A percentile compares a stretch with the other conserved stretches of the same genome.
phyloP scores from a whole-genome alignment of 208 protist species.

The Wallacemonas collosoma region DNA sequence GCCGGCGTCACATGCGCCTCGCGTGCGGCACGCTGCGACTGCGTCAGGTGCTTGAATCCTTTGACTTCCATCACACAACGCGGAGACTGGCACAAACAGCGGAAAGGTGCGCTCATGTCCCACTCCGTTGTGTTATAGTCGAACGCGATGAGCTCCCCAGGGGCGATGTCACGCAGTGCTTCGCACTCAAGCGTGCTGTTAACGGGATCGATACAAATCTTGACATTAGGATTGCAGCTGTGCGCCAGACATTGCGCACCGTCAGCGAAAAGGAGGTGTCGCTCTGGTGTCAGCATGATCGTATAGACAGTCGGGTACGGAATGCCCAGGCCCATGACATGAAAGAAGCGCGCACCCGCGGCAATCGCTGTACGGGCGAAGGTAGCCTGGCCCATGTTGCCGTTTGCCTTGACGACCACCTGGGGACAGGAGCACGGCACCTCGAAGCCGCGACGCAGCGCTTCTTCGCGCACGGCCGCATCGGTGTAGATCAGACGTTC shows the following conservation, averaged over 20 bases:
- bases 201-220: constrained; percentile 58
- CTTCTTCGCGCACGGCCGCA: constrained; percentile 46
- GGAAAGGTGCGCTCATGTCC: constrained; percentile 74
- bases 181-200: constrained; percentile 76
- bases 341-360: constrained; percentile 58
- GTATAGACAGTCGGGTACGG: constrained; percentile 74
- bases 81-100: constrained; percentile 61
- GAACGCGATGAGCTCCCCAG: constrained; percentile 66
- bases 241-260: constrained; percentile 81
- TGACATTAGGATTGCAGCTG: constrained; percentile 83
- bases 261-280: constrained; percentile 74
- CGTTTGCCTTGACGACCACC: constrained; percentile 54
- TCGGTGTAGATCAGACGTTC: constrained; percentile 50
- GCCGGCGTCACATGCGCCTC: constrained; percentile 51
- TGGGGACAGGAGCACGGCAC: constrained; percentile 43
- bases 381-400: constrained; percentile 60
- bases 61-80: constrained; percentile 69
- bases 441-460: constrained; percentile 49
- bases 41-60: constrained; percentile 81
- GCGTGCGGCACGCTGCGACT: constrained; percentile 40
- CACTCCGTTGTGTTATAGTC: constrained; percentile 90
- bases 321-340: constrained; percentile 59
- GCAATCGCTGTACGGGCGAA: constrained; percentile 55
- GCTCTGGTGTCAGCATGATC: constrained; percentile 57
- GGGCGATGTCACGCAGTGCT: constrained; percentile 67